These are phyloP conservation scores for Talaromyces sp. DNA, from an alignment of 2,329 filamentous ascomycete species.

Conservation along the genomic window DNA sequence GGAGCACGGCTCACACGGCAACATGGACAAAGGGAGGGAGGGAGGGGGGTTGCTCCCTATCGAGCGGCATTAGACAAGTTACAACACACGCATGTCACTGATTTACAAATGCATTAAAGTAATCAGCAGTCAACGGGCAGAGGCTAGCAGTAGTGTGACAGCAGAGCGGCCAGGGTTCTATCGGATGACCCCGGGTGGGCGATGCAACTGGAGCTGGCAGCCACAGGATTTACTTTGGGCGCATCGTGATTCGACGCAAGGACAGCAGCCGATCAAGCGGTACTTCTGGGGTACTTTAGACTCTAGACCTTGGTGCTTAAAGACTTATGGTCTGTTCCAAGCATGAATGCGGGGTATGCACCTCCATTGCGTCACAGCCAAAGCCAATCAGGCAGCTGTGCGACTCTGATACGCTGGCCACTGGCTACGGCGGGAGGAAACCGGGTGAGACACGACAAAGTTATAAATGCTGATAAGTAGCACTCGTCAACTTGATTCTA, in stretches of 20 bases:
- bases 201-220: not conserved
- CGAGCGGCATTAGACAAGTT: not conserved
- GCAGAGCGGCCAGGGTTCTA: not conserved
- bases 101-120: not conserved
- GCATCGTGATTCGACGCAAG: not conserved
- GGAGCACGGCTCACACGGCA: not conserved
- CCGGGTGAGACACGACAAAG: not conserved
- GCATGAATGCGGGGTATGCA: slow-evolving; percentile 11
- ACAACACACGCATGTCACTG: not conserved
- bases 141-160: not conserved
- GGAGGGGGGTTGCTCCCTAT: not conserved
- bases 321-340: not conserved
- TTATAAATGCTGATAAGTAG: not conserved
- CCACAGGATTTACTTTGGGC: not conserved
- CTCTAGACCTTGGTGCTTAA: too few species aligned
- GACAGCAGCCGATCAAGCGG: not conserved
- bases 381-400: not conserved
- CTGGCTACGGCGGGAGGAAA: not conserved
- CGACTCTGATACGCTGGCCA: not conserved
- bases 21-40: not conserved
- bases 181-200: not conserved
- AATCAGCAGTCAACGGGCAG: not conserved
- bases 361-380: slow-evolving; percentile 5
- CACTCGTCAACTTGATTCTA: not conserved
- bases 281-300: not conserved